Evolutionary conservation across 169 alveolate species (phyloP), one percentile per base, ranked within the genome.

Genomic region (Babesia ovis): DNA sequence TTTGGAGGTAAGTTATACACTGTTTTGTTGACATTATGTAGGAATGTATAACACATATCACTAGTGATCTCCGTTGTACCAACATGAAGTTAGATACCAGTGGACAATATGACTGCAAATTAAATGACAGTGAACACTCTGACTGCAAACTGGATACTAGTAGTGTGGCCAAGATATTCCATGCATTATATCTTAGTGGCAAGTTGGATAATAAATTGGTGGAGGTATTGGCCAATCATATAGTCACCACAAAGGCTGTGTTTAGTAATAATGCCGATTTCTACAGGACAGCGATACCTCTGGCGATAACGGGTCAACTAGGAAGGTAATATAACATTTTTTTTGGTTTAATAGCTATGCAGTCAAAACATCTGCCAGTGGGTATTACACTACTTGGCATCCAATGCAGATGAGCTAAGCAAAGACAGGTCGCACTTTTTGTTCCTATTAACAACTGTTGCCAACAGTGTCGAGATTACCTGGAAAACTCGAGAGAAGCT

Each of bases 401-500:
- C 46, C n/a, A 61, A 57, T 25, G 68, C 46, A 35, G 59, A 60
- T n/a, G 64, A 41, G 34, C 51, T 32, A 56, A 42, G 46, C 32
- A 59, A 43, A 11, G 68, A 50, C 20, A 23, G 43, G 25, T 64
- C 88, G 18, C 80, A 80, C 64, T 80, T 61, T 31, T 25, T 80
- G 42, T 80, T 80, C 35, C 56, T 80, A 27, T 81, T 80, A 18
- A 77, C 77, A 14, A 54, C 59, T 41, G 50, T 74, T 58, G 77
- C 85, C 1, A 58, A 53, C 62, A 56, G 29, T 29, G 42, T 58
- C 22, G 57, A 27, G 27, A 51, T 62, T 14, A 73, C 22, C 2
- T 53, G 54, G 53, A 77, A 34, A 31, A 3, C 23, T 41, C 51
- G 43, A 18, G 55, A 32, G 4, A 62, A 37, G 25, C 29, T 53